phyloP scores from a whole-genome alignment of 2,329 filamentous ascomycete genomes.

The Epichloe hybrida region DNA sequence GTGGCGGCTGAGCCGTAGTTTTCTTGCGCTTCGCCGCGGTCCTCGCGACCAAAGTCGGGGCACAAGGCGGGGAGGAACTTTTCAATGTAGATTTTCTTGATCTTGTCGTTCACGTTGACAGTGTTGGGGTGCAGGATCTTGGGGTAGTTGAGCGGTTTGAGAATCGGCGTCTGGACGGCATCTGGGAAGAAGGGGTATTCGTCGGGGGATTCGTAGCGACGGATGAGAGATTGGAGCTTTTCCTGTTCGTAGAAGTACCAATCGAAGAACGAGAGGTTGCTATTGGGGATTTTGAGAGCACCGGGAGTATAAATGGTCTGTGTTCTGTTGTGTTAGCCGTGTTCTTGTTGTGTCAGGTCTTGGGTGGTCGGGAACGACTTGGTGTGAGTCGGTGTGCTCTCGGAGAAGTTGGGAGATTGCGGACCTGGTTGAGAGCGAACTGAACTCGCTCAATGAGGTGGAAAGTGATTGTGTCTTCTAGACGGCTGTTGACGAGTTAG shows the following conservation, averaged over 20 bases:
- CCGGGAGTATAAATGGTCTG: constrained; percentile 69
- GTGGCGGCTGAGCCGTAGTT: constrained; percentile 92
- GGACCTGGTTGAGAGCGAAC: constrained; percentile 66
- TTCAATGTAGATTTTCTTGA: constrained; percentile 74
- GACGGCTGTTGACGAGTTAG: constrained; percentile 45
- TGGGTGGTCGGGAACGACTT: no score
- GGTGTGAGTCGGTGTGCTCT: background rate
- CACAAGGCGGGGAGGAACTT: constrained; percentile 77
- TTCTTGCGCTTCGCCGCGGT: constrained; percentile 75
- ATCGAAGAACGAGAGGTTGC: constrained; percentile 71
- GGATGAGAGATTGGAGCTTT: constrained; percentile 78
- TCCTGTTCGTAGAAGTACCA: constrained; percentile 90
- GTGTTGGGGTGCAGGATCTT: constrained; percentile 74
- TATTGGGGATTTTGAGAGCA: constrained; percentile 64
- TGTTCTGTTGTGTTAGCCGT: background rate
- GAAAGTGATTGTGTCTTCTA: constrained; percentile 96
- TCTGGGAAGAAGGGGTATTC: constrained; percentile 95
- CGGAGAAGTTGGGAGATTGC: constrained; percentile 2
- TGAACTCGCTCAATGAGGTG: constrained; percentile 96
- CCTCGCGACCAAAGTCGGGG: constrained; percentile 58
- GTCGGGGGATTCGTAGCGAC: constrained; percentile 90
- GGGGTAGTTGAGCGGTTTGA: constrained; percentile 82
- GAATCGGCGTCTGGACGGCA: constrained; percentile 62
- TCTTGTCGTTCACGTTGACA: constrained; percentile 79
- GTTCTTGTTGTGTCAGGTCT: background rate